phyloP scores from a whole-genome alignment of 345 rosid genomes.

The Arabidopsis arenosa region DNA sequence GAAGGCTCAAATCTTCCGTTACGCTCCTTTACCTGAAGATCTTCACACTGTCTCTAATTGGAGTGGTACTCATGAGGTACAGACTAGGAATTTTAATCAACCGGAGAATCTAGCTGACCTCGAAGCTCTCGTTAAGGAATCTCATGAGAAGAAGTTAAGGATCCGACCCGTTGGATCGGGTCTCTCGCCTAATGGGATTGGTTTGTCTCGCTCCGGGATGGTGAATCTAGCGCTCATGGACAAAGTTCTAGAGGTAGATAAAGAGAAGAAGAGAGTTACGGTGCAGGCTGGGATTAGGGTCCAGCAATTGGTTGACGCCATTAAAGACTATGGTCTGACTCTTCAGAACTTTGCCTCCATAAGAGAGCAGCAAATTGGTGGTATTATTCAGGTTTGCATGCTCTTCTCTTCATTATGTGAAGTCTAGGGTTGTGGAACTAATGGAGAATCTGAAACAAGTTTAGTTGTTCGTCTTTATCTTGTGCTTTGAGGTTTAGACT shows the following conservation, averaged over 20 bases:
- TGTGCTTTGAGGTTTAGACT: slow-evolving; percentile 3
- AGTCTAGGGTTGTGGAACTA: slow-evolving; percentile 1
- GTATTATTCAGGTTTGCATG: slow-evolving; percentile 84
- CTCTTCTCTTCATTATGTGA: not conserved
- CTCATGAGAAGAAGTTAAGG: slow-evolving; percentile 59
- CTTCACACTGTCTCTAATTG: slow-evolving; percentile 94
- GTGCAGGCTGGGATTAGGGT: slow-evolving; percentile 95
- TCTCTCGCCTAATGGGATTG: slow-evolving; percentile 89
- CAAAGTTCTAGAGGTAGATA: slow-evolving; percentile 78
- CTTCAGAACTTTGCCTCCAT: slow-evolving; percentile 95
- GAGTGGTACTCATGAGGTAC: slow-evolving; percentile 99
- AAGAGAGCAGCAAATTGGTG: slow-evolving; percentile 98
- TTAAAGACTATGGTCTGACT: slow-evolving; percentile 77
- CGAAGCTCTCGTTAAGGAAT: slow-evolving; percentile 68
- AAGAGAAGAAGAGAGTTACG: slow-evolving; percentile 75
- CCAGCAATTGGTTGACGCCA: slow-evolving; percentile 85
- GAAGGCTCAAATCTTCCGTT: slow-evolving; percentile 87
- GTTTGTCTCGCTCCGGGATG: slow-evolving; percentile 88
- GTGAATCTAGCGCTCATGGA: slow-evolving; percentile 90
- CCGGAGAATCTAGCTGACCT: slow-evolving; percentile 74
- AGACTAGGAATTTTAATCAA: slow-evolving; percentile 82
- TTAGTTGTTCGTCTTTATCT: not conserved
- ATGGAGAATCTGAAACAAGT: not conserved
- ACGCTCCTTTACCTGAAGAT: slow-evolving; percentile 92
- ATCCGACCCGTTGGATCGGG: slow-evolving; percentile 96